Percentiles rank a stretch among this genome's conserved stretches.
Conservation (phyloP, 805 yeast genomes). For the Clavispora phyllophila region DNA sequence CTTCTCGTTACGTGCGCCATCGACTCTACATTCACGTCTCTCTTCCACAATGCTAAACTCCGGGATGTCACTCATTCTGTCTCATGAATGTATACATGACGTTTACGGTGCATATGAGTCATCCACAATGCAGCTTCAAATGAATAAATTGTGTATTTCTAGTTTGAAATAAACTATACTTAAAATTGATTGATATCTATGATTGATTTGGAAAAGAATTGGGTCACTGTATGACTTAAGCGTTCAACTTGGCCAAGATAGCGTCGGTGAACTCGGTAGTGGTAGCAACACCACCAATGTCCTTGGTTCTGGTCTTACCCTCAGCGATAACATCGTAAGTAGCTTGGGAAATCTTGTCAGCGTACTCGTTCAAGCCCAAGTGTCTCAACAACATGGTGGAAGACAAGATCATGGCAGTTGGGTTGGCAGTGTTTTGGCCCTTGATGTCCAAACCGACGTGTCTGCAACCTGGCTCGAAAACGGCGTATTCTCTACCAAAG, state of each 20-base stretch:
- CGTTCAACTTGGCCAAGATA: constrained; percentile 63
- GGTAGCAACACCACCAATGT: constrained; percentile 84
- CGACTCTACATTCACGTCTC: too few species aligned
- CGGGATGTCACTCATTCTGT: too few species aligned
- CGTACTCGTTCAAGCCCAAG: constrained; percentile 79
- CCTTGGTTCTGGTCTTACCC: constrained; percentile 79
- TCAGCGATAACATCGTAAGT: constrained; percentile 87
- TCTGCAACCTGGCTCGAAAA: constrained; percentile 99
- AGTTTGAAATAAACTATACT: background rate
- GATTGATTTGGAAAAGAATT: background rate
- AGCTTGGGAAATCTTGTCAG: constrained; percentile 84
- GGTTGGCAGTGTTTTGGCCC: constrained; percentile 94
- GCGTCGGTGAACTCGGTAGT: constrained; percentile 96
- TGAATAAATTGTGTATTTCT: constrained; percentile 1
- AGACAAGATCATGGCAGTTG: constrained; percentile 94
- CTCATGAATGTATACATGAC: too few species aligned
- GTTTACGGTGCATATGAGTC: too few species aligned
- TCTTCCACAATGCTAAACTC: too few species aligned
- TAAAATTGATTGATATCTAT: constrained; percentile 1
- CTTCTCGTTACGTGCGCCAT: too few species aligned
- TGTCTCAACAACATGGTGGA: constrained; percentile 91
- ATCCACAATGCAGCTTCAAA: background rate
- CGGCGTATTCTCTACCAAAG: constrained; percentile 96
- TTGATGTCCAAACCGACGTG: constrained; percentile 96
- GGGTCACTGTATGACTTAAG: constrained; percentile 4